Evolutionary conservation across 257 asterid genomes (phyloP), one percentile per base, ranked within the genome.

Genomic region (Prunella vulgaris): DNA sequence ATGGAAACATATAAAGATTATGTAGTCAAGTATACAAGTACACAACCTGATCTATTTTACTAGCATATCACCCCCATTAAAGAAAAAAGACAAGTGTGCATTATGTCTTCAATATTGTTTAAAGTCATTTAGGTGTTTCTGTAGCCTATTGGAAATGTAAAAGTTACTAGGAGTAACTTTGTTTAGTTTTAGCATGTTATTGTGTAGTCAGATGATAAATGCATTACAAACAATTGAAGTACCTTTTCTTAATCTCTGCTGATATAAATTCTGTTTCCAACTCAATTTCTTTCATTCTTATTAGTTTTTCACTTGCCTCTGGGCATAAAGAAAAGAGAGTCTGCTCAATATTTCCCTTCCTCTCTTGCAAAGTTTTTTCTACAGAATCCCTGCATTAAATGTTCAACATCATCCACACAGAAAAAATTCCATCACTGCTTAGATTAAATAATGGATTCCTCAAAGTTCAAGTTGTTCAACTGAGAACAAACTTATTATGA

Each of bases 211-310:
- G 63, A 72, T 60, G 54, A 28, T 61, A 74, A 46, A 62, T 63
- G 76, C 44, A 58, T 24, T 71, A 72, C 61, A 12, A 71, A 20
- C 68, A 54, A 49, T 8, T 25, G 52, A 52, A 62, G 28, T 84
- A 92, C 95, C 97, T 84, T 64, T 65, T 75, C 69, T 77, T 77
- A 64, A 76, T 77, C 81, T 83, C 92, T 51, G 84, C 77, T 72
- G 63, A 54, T 60, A 79, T 25, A 56, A 71, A 66, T 44, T 83
- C 82, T 3, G 70, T 84, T 72, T 80, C 85, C 78, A 79, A 21
- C 75, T 76, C 83, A 62, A 81, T 74, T 68, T 72, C 86, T 52
- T 77, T 79, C 70, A 64, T 73, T 69, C 60, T 76, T 60, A 66
- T 68, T 71, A 83, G 81, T 77, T 85, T 87, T 57, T 68, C 82